Base-by-base conservation (phyloP, 768 basidiomycete species). In the Tylopilus balloui region DNA sequence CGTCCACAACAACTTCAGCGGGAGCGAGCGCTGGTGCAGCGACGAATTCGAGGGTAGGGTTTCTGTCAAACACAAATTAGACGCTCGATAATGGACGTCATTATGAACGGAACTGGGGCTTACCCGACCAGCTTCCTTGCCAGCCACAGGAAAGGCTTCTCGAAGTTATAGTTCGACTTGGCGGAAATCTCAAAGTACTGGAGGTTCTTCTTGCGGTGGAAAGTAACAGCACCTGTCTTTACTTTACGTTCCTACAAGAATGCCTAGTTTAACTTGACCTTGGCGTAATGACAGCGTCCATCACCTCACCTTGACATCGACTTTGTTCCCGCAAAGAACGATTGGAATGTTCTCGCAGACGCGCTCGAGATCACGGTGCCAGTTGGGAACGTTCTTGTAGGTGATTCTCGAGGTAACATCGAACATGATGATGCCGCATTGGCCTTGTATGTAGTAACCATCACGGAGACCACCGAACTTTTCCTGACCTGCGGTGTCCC, bases 351-450 rank as follows among this genome's bases (percentile, higher is more conserved):
- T 96, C 77, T 99, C 96, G 74, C 96, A 99, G 48, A 99, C 96
- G 55, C 96, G 92, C 78, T 98, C 96, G 62, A 93, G 88, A 71
- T 99, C 96, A 67, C 96, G 89, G 79, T 98, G 95, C 96, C 96
- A 99, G 80, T 98, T 99, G 60, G 96, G 96, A 28, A 99, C 96
- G 70, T 97, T 98, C 80, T 98, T 98, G 79, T 99, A 99, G 48
- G 96, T 99, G 82, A 98, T 99, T 65, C 96, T 86, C 47, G 96
- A 96, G 51, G 96, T 98, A 56, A 98, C 95, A 64, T 92, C 96
- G 77, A 98, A 98, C 96, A 99, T 98, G 83, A 99, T 98, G 78
- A 99, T 98, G 62, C 96, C 96, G 66, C 93, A 98, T 72, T 99
- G 96, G 62, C 93, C 93, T 73, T 94, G 91, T 68, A 92, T 92